A percentile compares a stretch with the other conserved stretches of the same genome.
Evolutionary conservation across 106 monocot species (phyloP).

Genomic region (Cymbidium sinense): DNA sequence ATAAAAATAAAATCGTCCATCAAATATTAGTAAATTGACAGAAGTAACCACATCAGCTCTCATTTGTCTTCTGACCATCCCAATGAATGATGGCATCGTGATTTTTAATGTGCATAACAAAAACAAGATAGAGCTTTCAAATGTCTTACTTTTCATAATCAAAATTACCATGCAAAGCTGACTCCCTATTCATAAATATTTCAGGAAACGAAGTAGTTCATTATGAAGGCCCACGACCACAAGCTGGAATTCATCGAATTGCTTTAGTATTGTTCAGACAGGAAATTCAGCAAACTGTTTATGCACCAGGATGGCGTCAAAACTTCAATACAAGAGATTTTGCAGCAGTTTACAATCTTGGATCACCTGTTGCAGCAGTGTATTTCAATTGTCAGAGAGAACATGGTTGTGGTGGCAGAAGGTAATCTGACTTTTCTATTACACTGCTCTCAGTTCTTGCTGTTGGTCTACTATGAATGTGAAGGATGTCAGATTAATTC

Average conservation of each 20-base stretch:
- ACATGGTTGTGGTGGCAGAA: conserved; percentile 38
- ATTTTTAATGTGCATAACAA: not conserved
- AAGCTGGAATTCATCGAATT: conserved; percentile 34
- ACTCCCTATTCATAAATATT: conserved; percentile 1
- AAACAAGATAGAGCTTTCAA: not conserved
- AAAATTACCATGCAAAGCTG: not conserved
- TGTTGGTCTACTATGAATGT: not conserved
- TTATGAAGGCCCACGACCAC: conserved; percentile 29
- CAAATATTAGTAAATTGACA: not conserved
- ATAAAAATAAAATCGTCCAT: not conserved
- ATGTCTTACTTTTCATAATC: not conserved
- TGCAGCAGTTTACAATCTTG: conserved; percentile 34
- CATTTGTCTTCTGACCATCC: too few relatives aligned
- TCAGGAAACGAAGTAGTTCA: conserved; percentile 30
- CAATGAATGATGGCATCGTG: not conserved
- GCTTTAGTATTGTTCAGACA: conserved; percentile 30
- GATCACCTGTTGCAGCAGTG: conserved; percentile 23
- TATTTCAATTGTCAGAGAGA: conserved; percentile 41
- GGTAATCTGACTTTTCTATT: conserved; percentile 9
- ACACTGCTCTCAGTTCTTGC: not conserved
- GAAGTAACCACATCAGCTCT: not conserved
- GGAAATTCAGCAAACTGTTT: conserved; percentile 18
- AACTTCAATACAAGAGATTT: conserved; percentile 32
- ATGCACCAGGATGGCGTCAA: conserved; percentile 31
- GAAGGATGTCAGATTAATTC: not conserved